A percentile compares a stretch with the other conserved stretches of the same genome.
phyloP scores from a whole-genome alignment of 371 early-diverging fungal species.

The Circinella umbellata region DNA sequence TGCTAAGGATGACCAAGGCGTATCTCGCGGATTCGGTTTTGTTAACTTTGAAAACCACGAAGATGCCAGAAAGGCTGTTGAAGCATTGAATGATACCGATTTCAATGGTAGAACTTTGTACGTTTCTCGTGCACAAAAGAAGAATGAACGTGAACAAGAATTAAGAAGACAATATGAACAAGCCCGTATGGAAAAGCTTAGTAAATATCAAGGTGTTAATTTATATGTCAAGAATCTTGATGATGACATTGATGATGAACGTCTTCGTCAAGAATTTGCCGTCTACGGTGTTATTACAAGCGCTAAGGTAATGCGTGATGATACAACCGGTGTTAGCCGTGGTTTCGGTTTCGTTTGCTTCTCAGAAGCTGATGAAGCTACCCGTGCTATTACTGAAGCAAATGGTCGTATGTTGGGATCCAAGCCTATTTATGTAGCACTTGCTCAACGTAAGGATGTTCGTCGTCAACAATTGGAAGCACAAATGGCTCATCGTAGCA shows the following conservation, averaged over 20 bases:
- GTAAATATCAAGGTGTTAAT: slow-evolving; percentile 93
- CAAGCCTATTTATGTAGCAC: slow-evolving; percentile 92
- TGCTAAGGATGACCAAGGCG: slow-evolving; percentile 68
- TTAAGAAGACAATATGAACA: slow-evolving; percentile 84
- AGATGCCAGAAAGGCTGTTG: slow-evolving; percentile 82
- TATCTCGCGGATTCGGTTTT: slow-evolving; percentile 85
- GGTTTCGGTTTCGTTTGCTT: slow-evolving; percentile 85
- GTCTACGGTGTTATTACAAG: slow-evolving; percentile 87
- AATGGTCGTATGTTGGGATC: slow-evolving; percentile 79
- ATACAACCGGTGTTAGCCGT: slow-evolving; percentile 60
- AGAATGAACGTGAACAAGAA: slow-evolving; percentile 91
- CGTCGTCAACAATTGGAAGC: slow-evolving; percentile 81
- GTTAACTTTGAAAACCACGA: slow-evolving; percentile 90
- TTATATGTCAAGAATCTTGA: slow-evolving; percentile 93
- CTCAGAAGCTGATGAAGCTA: slow-evolving; percentile 78
- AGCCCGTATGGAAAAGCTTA: slow-evolving; percentile 80
- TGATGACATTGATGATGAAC: slow-evolving; percentile 85
- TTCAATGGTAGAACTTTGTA: slow-evolving; percentile 80
- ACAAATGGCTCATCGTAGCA: slow-evolving; percentile 80
- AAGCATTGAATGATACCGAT: slow-evolving; percentile 82
- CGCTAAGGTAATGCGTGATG: slow-evolving; percentile 91
- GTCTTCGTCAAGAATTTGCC: slow-evolving; percentile 86
- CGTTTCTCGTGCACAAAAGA: slow-evolving; percentile 95
- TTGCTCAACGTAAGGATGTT: slow-evolving; percentile 91
- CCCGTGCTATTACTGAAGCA: slow-evolving; percentile 80